Conservation (phyloP, 257 asterid species). For the Plantago elongata region DNA sequence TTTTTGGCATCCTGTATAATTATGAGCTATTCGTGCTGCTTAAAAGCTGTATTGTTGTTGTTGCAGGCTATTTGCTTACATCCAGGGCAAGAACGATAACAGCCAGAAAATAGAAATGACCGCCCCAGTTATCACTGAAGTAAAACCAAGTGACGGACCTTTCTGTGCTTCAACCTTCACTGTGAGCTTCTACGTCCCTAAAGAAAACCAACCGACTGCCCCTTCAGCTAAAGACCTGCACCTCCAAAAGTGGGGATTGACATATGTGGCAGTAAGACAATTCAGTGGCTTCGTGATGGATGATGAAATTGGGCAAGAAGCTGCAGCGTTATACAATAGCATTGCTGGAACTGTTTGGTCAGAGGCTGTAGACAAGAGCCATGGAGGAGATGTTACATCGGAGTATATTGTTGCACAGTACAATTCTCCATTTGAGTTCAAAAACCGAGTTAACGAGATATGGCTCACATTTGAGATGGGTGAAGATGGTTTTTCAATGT, state of each 20-base stretch:
- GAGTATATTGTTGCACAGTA: conserved; percentile 47
- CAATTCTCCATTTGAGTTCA: conserved; percentile 58
- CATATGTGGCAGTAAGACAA: conserved; percentile 49
- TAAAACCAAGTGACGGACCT: conserved; percentile 63
- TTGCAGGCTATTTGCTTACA: conserved; percentile 47
- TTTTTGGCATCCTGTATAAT: no score
- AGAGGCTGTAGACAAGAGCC: conserved; percentile 39
- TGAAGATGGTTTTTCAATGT: conserved; percentile 5
- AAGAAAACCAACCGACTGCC: conserved; percentile 45
- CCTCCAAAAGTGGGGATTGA: conserved; percentile 43
- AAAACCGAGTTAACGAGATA: conserved; percentile 45
- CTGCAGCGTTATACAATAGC: conserved; percentile 37
- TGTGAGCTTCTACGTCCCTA: conserved; percentile 50
- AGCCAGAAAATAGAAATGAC: conserved; percentile 52
- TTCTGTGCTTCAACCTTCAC: conserved; percentile 49
- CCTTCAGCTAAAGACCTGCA: conserved; percentile 53
- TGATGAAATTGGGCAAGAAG: conserved; percentile 35
- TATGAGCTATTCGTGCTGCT: not conserved
- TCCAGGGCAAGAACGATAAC: conserved; percentile 42
- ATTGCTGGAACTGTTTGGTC: conserved; percentile 43
- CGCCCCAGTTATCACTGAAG: conserved; percentile 50
- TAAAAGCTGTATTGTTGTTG: not conserved
- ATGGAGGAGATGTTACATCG: conserved; percentile 27
- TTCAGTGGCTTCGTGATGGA: conserved; percentile 48
- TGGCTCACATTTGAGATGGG: conserved; percentile 41